These are phyloP conservation scores for Scheffersomyces quercinus DNA, from an alignment of 1,139 yeast genomes.

Conservation along the genomic window DNA sequence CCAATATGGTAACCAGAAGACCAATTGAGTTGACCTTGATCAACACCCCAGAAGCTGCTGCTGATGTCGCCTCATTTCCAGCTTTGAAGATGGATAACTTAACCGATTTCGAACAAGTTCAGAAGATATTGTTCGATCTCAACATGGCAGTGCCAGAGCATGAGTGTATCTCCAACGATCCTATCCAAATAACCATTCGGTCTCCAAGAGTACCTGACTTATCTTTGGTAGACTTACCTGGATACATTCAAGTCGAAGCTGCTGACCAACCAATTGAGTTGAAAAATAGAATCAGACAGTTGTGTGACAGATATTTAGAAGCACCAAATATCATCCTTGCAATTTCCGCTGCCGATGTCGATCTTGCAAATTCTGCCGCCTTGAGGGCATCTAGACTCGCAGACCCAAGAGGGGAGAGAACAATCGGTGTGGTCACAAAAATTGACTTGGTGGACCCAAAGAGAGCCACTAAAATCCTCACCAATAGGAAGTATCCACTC, in stretches of 20 bases:
- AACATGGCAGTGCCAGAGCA: slow-evolving; percentile 88
- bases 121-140: slow-evolving; percentile 77
- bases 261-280: slow-evolving; percentile 91
- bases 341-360: slow-evolving; percentile 97
- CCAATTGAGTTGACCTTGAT: slow-evolving; percentile 92
- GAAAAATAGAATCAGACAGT: slow-evolving; percentile 71
- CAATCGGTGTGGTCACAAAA: slow-evolving; percentile 94
- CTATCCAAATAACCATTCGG: slow-evolving; percentile 85
- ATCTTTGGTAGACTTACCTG: slow-evolving; percentile 93
- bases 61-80: slow-evolving; percentile 93
- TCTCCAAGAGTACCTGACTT: slow-evolving; percentile 94
- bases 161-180: slow-evolving; percentile 87
- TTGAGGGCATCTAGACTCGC: slow-evolving; percentile 88
- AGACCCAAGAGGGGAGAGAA: slow-evolving; percentile 92
- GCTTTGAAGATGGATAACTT: slow-evolving; percentile 78
- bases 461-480: slow-evolving; percentile 65
- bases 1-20: slow-evolving; percentile 93
- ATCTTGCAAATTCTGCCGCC: slow-evolving; percentile 94
- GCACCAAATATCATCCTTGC: slow-evolving; percentile 94
- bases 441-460: slow-evolving; percentile 84
- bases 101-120: slow-evolving; percentile 87
- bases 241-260: slow-evolving; percentile 95
- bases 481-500: slow-evolving; percentile 82
- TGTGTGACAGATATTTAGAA: slow-evolving; percentile 84
- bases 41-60: slow-evolving; percentile 79